Base-by-base conservation (phyloP, 1,139 yeast species). In the Zygosaccharomyces sapae region DNA sequence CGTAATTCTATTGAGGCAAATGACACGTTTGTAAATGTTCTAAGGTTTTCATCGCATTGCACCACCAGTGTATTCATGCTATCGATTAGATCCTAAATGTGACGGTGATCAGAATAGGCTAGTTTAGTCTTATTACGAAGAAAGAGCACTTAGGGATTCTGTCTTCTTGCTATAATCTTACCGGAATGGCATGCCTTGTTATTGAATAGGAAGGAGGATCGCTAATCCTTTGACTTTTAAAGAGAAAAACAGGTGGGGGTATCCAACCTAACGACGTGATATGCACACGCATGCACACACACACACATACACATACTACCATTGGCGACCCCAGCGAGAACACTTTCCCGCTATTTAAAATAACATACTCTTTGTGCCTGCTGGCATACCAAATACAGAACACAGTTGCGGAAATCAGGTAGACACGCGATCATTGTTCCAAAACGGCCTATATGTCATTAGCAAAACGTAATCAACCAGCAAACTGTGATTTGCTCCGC, bases 401-500 rank as follows among this genome's bases (percentile, higher is more conserved):
- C 30, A 9, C 30, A 27, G 30, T 9, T 27, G 4, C n/a, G 22
- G 30, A 27, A n/a, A 9, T 27, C 30, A 9, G 30, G 12, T 27
- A n/a, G 30, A n/a, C 30, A 9, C 12, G 12, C 12, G 30, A 27
- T 27, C 30, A 27, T 27, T 27, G 30, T 27, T 27, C 22, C 22
- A 20, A 20, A 20, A 20, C 22, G 22, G 22, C 22, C 22, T 20
- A 20, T 20, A 20, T n/a, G n/a, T 20, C 22, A 20, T 20, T 20
- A 20, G 22, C 22, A 20, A 20, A 20, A 20, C 22, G 5, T 20
- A 20, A 30, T 20, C 13, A 19, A 19, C 39, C 39, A 16, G 39
- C 27, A 36, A 36, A 36, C 5, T 10, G 8, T 8, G 78, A 73
- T 51, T 71, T 67, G 4, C 76, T 76, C 53, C 80, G 66, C 57